phyloP scores from a whole-genome alignment of 164 flowering plant species.

The Pachysandra terminalis region DNA sequence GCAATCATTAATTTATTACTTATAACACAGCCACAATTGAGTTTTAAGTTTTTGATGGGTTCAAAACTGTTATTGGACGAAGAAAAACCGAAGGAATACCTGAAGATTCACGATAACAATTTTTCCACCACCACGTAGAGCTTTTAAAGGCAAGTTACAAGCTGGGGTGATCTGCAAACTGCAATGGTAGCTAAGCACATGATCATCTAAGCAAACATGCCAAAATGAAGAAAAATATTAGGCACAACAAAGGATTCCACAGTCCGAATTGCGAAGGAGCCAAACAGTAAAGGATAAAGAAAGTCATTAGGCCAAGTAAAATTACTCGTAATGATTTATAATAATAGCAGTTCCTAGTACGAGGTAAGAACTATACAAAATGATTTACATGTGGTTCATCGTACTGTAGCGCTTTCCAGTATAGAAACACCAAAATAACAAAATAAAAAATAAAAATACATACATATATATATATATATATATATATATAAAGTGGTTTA shows the following conservation, averaged over 20 bases:
- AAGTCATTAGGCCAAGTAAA: neutral
- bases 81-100: conserved; percentile 40
- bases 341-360: too few relatives aligned
- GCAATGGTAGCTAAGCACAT: conserved; percentile 23
- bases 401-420: too few relatives aligned
- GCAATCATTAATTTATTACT: neutral
- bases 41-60: neutral
- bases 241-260: neutral
- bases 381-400: too few relatives aligned
- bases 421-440: too few relatives aligned
- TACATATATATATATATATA: too few relatives aligned
- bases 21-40: neutral
- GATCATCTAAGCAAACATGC: conserved; percentile 1
- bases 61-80: neutral
- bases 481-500: too few relatives aligned
- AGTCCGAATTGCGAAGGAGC: neutral
- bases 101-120: conserved; percentile 95
- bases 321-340: neutral
- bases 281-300: neutral
- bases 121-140: conserved; percentile 84
- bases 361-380: too few relatives aligned
- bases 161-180: conserved; percentile 99
- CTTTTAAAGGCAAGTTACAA: conserved; percentile 85
- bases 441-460: too few relatives aligned
- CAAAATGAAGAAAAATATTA: neutral